These are phyloP conservation scores for Aspergillus sp. DNA, from an alignment of 2,329 filamentous ascomycete species.

Conservation along the genomic window DNA sequence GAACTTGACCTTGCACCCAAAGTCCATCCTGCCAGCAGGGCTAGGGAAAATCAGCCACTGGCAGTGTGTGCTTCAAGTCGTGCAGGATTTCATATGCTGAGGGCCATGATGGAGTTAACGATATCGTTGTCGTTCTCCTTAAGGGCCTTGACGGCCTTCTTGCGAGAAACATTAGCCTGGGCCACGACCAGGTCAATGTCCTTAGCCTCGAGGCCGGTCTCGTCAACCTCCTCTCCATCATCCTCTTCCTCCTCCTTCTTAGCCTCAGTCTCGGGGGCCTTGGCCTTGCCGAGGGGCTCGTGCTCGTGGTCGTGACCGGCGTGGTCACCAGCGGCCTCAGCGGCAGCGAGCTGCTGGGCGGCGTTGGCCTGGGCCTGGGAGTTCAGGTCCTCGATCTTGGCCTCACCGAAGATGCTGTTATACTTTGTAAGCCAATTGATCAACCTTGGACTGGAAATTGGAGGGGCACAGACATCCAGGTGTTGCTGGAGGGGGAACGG, in stretches of 20 bases:
- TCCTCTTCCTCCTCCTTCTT: conserved; percentile 79
- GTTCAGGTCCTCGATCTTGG: conserved; percentile 99
- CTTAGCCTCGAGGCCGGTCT: conserved; percentile 92
- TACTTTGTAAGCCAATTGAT: conserved; percentile 16
- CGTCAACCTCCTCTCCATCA: conserved; percentile 92
- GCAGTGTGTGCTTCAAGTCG: conserved; percentile 12
- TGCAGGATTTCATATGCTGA: conserved; percentile 62
- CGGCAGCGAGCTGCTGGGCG: conserved; percentile 86
- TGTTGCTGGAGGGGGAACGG: conserved; percentile 99
- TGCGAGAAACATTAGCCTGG: conserved; percentile 92
- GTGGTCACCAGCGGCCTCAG: conserved; percentile 56
- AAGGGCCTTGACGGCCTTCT: conserved; percentile 97
- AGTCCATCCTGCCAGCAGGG: conserved; percentile 23
- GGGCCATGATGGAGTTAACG: conserved; percentile 99
- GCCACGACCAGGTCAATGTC: conserved; percentile 99
- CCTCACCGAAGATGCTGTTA: conserved; percentile 93
- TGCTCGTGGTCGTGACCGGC: conserved; percentile 59
- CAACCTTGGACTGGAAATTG: not conserved
- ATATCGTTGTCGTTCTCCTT: conserved; percentile 98
- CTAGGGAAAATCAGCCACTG: conserved; percentile 18
- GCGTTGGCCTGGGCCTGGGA: conserved; percentile 94
- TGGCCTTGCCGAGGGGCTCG: conserved; percentile 56
- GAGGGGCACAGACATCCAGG: conserved; percentile 78
- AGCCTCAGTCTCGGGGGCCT: conserved; percentile 55
- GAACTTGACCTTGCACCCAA: conserved; percentile 23